Conservation (phyloP, 148 eudicot species). For the Rhododendron ferrugineum region DNA sequence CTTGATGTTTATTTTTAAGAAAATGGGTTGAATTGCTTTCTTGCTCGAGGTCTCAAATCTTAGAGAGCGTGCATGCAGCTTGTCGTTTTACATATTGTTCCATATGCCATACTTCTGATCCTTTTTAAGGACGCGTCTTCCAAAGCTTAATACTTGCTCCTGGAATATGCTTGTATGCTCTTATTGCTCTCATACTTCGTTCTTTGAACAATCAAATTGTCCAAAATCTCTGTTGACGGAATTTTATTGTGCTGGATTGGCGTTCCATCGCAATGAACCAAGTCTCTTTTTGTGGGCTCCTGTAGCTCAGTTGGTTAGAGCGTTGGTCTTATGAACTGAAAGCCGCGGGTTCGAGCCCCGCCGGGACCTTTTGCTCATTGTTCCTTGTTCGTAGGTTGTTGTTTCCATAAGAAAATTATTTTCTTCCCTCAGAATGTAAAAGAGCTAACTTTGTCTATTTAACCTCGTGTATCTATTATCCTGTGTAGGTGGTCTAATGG, state of each 20-base stretch:
- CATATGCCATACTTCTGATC: neutral
- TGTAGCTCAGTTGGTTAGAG: constrained; percentile 4
- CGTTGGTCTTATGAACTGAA: neutral
- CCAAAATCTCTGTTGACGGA: neutral
- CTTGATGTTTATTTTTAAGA: neutral
- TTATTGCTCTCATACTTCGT: neutral
- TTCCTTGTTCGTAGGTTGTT: neutral
- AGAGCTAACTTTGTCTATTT: neutral
- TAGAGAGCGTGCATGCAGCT: neutral
- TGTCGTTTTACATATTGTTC: neutral
- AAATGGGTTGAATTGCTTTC: neutral
- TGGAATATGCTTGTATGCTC: neutral
- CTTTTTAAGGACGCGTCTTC: neutral
- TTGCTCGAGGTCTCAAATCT: neutral
- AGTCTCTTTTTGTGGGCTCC: neutral
- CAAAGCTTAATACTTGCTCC: neutral
- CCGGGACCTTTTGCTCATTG: neutral
- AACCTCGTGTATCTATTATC: neutral
- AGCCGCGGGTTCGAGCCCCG: neutral
- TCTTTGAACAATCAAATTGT: neutral
- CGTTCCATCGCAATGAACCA: neutral
- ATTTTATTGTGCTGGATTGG: neutral
- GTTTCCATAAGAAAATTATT: neutral
- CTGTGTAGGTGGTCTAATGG: neutral
- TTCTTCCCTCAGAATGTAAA: neutral